Evolutionary conservation across 768 basidiomycete genomes (phyloP), one percentile per base, ranked within the genome.

Genomic region (Mycena olivaceomarginata): DNA sequence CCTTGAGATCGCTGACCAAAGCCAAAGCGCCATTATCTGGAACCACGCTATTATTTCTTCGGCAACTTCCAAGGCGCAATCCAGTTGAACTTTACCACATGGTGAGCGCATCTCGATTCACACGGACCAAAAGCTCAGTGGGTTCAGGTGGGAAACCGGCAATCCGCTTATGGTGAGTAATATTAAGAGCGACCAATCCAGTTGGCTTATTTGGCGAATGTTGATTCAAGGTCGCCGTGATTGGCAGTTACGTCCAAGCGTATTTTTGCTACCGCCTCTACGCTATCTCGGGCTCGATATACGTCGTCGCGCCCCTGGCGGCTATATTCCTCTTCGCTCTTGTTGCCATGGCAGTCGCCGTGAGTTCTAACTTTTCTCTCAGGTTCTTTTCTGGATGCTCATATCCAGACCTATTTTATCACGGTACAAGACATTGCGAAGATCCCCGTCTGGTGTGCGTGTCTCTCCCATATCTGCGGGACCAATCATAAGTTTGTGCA

Each of bases 261-360:
- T 60, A 60, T 13, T 60, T 60, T 31, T 60, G 59, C 31, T 60
- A 60, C 31, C 59, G 59, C 12, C 59, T 60, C 25, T 60, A 60
- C 59, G 59, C 39, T 60, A 37, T 60, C 8, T 60, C 59, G 31
- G 59, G 59, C 12, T 37, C 15, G 12, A 7, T 31, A 16, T 15
- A 37, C 31, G 31, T 60, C 15, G 59, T 60, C 37, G 37, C 37
- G 37, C 59, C 37, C 11, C 5, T 60, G 15, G 59, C 59, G 13
- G 18, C 37, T 2, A 60, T 39, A 60, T 60, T 60, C 31, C 10
- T 39, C 11, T 60, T 60, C 12, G 59, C 59, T 13, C 9, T 60
- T 16, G 25, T 18, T 7, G 59, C 59, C 15, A 60, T 60, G 37
- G 31, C 31, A 4, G 13, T 60, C 3, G 59, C 59, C 9, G 59